A percentile compares a stretch with the other conserved stretches of the same genome.
phyloP scores from a whole-genome alignment of 768 basidiomycete species.

The Agrocybe chaxingu region DNA sequence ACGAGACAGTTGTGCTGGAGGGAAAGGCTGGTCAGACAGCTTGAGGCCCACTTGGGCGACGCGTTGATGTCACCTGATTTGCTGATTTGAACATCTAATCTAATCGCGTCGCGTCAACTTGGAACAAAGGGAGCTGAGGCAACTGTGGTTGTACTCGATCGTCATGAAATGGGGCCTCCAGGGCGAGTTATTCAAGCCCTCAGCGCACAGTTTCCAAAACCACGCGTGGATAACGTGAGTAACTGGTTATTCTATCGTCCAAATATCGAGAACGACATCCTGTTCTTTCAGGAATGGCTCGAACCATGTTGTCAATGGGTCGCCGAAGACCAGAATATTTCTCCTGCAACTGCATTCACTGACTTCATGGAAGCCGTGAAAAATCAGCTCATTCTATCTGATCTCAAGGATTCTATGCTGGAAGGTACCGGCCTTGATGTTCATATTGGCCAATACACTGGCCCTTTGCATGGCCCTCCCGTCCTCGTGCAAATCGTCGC shows the following conservation, averaged over 20 bases:
- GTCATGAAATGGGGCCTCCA: conserved; percentile 27
- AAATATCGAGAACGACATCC: conserved; percentile 1
- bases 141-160: conserved; percentile 3
- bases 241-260: neutral
- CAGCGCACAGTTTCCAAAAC: conserved; percentile 51
- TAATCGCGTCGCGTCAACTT: conserved; percentile 20
- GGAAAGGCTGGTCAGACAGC: too few relatives aligned
- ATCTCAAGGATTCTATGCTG: conserved; percentile 69
- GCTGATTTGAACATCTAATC: conserved; percentile 14
- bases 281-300: conserved; percentile 65
- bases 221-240: conserved; percentile 60
- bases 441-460: conserved; percentile 35
- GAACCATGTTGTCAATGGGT: conserved; percentile 70
- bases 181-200: conserved; percentile 50
- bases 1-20: too few relatives aligned
- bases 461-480: conserved; percentile 37
- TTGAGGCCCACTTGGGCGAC: too few relatives aligned
- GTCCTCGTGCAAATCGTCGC: conserved; percentile 73
- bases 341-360: conserved; percentile 44
- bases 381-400: conserved; percentile 68
- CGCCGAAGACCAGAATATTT: conserved; percentile 39
- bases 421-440: conserved; percentile 65
- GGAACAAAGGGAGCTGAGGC: neutral
- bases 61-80: too few relatives aligned
- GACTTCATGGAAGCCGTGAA: conserved; percentile 56